Evolutionary conservation across 2,329 filamentous ascomycete species (phyloP), one percentile per base, ranked within the genome.

Genomic region (Corinectria fuckeliana): DNA sequence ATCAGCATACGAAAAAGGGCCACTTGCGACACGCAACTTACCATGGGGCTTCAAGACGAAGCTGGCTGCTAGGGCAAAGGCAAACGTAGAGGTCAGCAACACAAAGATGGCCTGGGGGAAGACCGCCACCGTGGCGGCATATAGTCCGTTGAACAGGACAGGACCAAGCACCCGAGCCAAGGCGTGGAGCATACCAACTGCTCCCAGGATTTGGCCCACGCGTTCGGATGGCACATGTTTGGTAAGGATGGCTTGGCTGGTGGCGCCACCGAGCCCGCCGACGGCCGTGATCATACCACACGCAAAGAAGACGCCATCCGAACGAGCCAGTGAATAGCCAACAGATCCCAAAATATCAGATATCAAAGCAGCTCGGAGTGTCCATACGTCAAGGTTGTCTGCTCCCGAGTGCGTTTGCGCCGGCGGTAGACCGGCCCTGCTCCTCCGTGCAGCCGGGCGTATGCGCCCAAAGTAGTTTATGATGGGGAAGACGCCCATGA

Each of bases 21-120:
- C 16, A n/a, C 16, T 0, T 4, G 20, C 8, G 18, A n/a, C 38
- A 25, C 41, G n/a, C 41, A 34, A 85, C 90, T 79, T 80, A 96
- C 93, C 81, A 79, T 91, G 82, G 3, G 93, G 89, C 69, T 80
- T 84, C 23, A 98, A 81, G 53, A 93, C 85, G 74, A 89, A 89
- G 69, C 87, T 91, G 53, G 87, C 81, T 2, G 88, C 50, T 26
- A 94, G 82, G 0, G 88, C 88, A 8, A 88, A 21, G 1, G 78
- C 84, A 72, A 96, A 96, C 0, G 91, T 80, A 7, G 77, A 76
- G 1, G 85, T 80, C 42, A 98, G 76, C 49, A 91, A 85, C 8
- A 96, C 85, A 74, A 97, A 97, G 1, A 96, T 89, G 1, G 92
- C 88, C 75, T 95, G 92, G 0, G 92, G 88, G 65, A 91, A 94